Percentiles rank a stretch among this genome's conserved stretches.
Conservation (phyloP, 169 alveolate species). For the Eimeria necatrix region DNA sequence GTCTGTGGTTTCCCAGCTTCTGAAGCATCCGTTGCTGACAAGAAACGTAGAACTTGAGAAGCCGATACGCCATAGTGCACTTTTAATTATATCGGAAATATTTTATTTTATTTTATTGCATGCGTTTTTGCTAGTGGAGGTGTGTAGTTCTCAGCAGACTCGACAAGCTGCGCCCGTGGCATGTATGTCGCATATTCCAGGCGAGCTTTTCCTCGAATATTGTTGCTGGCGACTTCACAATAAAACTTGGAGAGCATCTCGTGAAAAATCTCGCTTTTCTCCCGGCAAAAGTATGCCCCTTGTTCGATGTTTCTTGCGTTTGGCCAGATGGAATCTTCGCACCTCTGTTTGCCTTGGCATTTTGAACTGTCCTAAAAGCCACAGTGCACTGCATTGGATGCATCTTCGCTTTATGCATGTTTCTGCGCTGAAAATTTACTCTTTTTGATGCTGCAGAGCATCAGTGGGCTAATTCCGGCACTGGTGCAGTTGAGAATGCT, state of each 20-base stretch:
- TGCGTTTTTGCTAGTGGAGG: neutral
- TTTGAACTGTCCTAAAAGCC: neutral
- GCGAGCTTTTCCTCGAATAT: neutral
- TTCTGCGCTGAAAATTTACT: neutral
- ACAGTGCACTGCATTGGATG: neutral
- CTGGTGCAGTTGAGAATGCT: conserved; percentile 4
- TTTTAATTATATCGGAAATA: too few species aligned
- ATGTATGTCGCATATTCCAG: neutral
- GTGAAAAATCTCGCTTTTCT: conserved; percentile 2
- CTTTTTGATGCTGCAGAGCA: neutral
- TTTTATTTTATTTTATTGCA: neutral
- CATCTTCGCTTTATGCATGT: neutral
- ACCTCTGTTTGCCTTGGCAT: neutral
- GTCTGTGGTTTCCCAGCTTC: too few species aligned
- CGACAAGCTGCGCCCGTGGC: conserved; percentile 10
- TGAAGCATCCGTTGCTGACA: too few species aligned
- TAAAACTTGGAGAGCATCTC: neutral
- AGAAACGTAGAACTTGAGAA: too few species aligned
- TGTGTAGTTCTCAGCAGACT: conserved; percentile 9
- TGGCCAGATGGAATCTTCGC: neutral
- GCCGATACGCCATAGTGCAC: too few species aligned
- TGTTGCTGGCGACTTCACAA: neutral
- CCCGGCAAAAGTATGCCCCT: conserved; percentile 1
- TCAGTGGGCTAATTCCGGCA: neutral
- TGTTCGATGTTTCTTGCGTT: neutral